Evolutionary conservation across 208 protist species (phyloP), one percentile per base, ranked within the genome.

Genomic region (Phytomonas sp.): DNA sequence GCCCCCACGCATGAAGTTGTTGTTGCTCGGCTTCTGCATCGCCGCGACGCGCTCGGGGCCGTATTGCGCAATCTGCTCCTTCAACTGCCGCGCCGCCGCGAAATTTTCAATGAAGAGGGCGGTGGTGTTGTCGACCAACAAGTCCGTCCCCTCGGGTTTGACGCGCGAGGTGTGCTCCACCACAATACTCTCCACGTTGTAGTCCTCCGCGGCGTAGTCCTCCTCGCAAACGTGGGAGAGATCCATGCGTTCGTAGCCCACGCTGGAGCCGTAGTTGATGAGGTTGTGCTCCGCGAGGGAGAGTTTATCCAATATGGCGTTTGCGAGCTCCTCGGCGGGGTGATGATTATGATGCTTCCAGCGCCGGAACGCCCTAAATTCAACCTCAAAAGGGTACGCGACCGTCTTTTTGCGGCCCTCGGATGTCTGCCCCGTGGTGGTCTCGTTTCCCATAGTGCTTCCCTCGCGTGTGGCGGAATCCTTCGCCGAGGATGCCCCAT

Each of bases 71-170:
- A 93, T 72, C 56, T 85, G 78, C 43, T 85, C 74, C 73, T 82
- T 87, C 33, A 95, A 67, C 61, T 81, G 81, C 4, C 89, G 86
- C n/a, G 89, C 89, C 30, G 84, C 86, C 30, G 84, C 84, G 70
- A 95, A 95, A 77, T 95, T 95, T 67, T 95, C 89, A 71, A 95
- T 91, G 77, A 82, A 89, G 23, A 95, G 77, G 17, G 89, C 85
- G 9, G 89, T 89, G 9, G 87, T 91, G 65, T 84, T 92, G 78
- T 95, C 89, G 20, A 95, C 84, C 0, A 85, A 77, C 36, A 95
- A 74, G 60, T 85, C 82, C 5, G 84, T 92, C 17, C 84, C 84
- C 31, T 80, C 77, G n/a, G 84, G 84, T 43, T 83, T 82, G 37
- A 80, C 80, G 36, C 89, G 84, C 46, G 81, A 79, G 23, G 82